These are phyloP conservation scores for Penicillium polonicum DNA, from an alignment of 2,329 filamentous ascomycete genomes.

Conservation along the genomic window DNA sequence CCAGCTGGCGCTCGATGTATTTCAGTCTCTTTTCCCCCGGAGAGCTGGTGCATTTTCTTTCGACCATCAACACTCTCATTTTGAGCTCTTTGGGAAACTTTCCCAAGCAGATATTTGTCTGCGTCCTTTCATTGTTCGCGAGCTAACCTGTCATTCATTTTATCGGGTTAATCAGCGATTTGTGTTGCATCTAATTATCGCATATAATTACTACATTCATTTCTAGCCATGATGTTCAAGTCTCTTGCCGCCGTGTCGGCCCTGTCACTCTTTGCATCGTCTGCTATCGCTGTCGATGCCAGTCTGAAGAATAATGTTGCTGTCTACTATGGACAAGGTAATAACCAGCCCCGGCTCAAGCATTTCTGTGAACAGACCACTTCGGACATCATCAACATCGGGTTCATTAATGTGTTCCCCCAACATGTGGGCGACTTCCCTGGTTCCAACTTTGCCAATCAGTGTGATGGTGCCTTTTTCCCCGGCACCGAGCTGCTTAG, in stretches of 20 bases:
- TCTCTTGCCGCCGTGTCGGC: constrained; percentile 39
- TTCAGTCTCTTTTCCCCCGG: constrained; percentile 5
- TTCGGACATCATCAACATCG: constrained; percentile 57
- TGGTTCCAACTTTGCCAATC: constrained; percentile 57
- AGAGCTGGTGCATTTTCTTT: constrained; percentile 10
- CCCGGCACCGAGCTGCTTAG: constrained; percentile 43
- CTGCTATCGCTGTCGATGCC: constrained; percentile 43
- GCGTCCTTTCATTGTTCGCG: constrained; percentile 55
- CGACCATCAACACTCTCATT: constrained; percentile 8
- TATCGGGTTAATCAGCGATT: constrained; percentile 33
- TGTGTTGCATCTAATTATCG: constrained; percentile 30
- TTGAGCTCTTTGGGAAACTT: constrained; percentile 18
- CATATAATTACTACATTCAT: constrained; percentile 28
- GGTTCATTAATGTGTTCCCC: constrained; percentile 57
- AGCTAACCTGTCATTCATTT: constrained; percentile 33
- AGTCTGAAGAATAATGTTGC: constrained; percentile 50
- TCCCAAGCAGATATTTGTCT: constrained; percentile 46
- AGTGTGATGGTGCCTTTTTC: constrained; percentile 48
- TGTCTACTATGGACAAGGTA: constrained; percentile 58
- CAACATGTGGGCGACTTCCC: constrained; percentile 48
- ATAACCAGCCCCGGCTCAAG: constrained; percentile 48
- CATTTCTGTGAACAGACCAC: constrained; percentile 53
- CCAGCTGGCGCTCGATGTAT: constrained; percentile 3
- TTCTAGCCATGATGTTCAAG: constrained; percentile 39
- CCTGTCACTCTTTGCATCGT: constrained; percentile 31